These are phyloP conservation scores for Byssothecium circinans DNA, from an alignment of 2,329 filamentous ascomycete species.

Conservation along the genomic window DNA sequence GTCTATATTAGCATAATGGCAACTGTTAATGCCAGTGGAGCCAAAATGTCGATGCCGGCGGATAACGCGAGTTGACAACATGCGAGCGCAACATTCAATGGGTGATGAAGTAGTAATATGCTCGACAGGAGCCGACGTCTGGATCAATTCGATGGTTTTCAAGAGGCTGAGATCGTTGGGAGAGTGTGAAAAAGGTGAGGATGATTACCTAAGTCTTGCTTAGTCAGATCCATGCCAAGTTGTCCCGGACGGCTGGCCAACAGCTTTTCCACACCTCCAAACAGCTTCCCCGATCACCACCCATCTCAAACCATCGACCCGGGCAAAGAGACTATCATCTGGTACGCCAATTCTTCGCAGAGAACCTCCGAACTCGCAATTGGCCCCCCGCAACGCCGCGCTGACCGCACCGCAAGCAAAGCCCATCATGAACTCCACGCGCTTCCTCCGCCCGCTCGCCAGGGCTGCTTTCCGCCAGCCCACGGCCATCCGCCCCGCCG, in stretches of 20 bases:
- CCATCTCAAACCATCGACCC: conserved; percentile 41
- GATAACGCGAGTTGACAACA: not conserved
- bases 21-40: conserved; percentile 12
- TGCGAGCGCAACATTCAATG: not conserved
- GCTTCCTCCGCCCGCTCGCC: conserved; percentile 46
- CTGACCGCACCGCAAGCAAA: conserved; percentile 35
- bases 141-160: too few relatives aligned
- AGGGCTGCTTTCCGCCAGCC: conserved; percentile 45
- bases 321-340: conserved; percentile 28
- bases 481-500: conserved; percentile 30
- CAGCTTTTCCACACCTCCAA: conserved; percentile 35
- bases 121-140: too few relatives aligned
- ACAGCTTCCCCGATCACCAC: conserved; percentile 28
- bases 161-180: too few relatives aligned
- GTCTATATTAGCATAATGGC: conserved; percentile 24
- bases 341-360: conserved; percentile 33
- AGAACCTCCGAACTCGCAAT: conserved; percentile 26
- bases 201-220: not conserved
- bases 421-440: conserved; percentile 46
- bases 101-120: too few relatives aligned
- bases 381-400: conserved; percentile 25
- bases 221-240: not conserved
- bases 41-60: conserved; percentile 3
- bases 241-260: conserved; percentile 3
- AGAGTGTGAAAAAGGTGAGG: too few relatives aligned